These are phyloP conservation scores for Suillus placidus DNA, from an alignment of 768 basidiomycete species.

Conservation along the genomic window DNA sequence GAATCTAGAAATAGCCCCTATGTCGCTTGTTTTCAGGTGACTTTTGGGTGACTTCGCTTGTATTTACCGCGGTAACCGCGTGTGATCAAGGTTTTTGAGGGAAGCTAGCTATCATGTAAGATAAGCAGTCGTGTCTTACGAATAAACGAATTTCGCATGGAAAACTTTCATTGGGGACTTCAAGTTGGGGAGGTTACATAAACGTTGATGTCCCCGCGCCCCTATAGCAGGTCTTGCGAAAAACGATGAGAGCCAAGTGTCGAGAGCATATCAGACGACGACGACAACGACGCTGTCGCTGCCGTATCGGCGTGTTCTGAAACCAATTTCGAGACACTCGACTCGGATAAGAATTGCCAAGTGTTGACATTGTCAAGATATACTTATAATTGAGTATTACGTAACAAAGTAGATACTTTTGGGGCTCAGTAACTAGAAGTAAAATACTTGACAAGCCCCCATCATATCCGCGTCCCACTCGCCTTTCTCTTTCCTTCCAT, in stretches of 20 bases:
- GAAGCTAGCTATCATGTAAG: not conserved
- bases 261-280: not conserved
- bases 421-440: constrained; percentile 25
- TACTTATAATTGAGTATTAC: constrained; percentile 20
- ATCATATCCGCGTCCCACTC: constrained; percentile 13
- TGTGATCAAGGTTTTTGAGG: not conserved
- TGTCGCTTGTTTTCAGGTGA: not conserved
- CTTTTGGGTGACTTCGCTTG: not conserved
- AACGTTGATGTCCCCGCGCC: not conserved
- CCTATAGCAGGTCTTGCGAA: not conserved
- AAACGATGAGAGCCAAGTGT: not conserved
- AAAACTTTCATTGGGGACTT: constrained; percentile 8
- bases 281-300: not conserved
- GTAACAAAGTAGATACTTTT: constrained; percentile 37
- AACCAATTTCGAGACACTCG: not conserved
- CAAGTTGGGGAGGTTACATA: constrained; percentile 16
- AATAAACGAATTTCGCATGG: not conserved
- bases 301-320: not conserved
- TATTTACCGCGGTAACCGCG: not conserved
- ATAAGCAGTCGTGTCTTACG: not conserved
- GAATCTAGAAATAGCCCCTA: constrained; percentile 2
- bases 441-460: constrained; percentile 23
- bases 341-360: not conserved
- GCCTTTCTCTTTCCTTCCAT: constrained; percentile 22
- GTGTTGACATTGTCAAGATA: not conserved